A percentile compares a stretch with the other conserved stretches of the same genome.
These are phyloP conservation scores for Apiotrichum sp. DNA, from an alignment of 1,284 basidiomycete species.

Conservation along the genomic window DNA sequence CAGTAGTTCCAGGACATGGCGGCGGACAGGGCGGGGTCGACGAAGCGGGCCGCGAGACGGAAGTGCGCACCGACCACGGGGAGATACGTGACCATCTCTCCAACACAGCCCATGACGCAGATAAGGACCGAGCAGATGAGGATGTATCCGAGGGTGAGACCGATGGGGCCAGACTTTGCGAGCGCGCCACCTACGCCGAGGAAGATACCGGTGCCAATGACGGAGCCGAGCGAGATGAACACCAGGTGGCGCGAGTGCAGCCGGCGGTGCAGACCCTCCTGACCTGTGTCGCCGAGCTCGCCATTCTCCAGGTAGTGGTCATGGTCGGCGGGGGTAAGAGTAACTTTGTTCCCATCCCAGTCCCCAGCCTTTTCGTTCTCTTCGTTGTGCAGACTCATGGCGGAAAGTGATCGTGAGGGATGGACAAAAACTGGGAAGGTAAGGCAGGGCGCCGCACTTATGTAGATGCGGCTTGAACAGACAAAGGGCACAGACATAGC, in stretches of 20 bases:
- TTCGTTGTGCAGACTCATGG: too few species aligned
- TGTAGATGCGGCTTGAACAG: too few species aligned
- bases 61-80: conserved; percentile 64
- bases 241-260: conserved; percentile 24
- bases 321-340: too few species aligned
- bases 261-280: conserved; percentile 17
- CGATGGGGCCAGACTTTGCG: conserved; percentile 45
- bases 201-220: conserved; percentile 15
- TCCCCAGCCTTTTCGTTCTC: too few species aligned
- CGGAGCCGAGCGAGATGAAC: conserved; percentile 26
- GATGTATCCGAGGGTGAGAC: conserved; percentile 15
- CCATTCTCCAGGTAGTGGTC: too few species aligned
- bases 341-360: too few species aligned
- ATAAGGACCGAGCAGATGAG: conserved; percentile 44
- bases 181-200: conserved; percentile 2
- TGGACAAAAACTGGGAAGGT: too few species aligned
- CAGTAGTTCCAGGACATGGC: conserved; percentile 74
- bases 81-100: conserved; percentile 48
- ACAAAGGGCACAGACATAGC: too few species aligned
- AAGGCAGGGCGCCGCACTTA: too few species aligned
- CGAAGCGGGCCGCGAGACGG: conserved; percentile 57
- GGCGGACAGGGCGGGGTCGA: conserved; percentile 67
- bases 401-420: too few species aligned
- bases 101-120: conserved; percentile 48
- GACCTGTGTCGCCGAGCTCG: too few species aligned